Base-by-base conservation (phyloP, 1,139 yeast genomes). In the Debaryomyces udenii region DNA sequence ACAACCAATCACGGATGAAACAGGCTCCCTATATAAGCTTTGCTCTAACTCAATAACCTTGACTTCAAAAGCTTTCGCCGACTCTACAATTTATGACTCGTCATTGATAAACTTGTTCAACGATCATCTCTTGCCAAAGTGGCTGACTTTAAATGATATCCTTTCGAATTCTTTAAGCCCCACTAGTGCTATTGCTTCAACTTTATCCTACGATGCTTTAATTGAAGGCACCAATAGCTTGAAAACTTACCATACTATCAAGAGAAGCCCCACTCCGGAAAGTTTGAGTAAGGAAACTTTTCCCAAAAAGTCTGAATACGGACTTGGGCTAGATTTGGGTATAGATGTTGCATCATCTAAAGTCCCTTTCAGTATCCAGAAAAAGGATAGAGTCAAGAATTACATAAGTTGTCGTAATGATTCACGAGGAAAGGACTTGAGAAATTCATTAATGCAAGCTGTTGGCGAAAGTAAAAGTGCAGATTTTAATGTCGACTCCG, bases 321-420 rank as follows among this genome's bases (percentile, higher is more conserved):
- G 29, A 16, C 27, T 27, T 15, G 74, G 76, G 1, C 55, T 70
- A 27, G 70, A 69, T 49, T 55, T 70, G n/a, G 68, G 71, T 9
- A 41, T 70, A 3, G 70, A 55, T 27, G 57, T 70, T 6, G 65
- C 68, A 31, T 55, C 59, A 6, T 38, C 63, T 0, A 45, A 55
- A 9, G 59, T 66, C 4, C 75, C 76, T 1, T 57, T 59, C 34
- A 69, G 75, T 46, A 60, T 68, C 16, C 53, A 56, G 32, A 67
- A 67, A 41, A 54, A 58, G 23, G 66, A 67, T 40, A 55, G 63
- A 22, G 56, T 69, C 9, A 49, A 50, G 37, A 65, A 67, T 43
- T 46, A 67, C 15, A 45, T 55, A 14, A 35, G 35, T 10, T 26
- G 37, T 32, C 38, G 34, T 18, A 6, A 27, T 6, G 35, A 22